Percentiles rank a stretch among this genome's conserved stretches.
Conservation (phyloP, 495 filamentous ascomycete genomes). For the Trypethelium eluteriae region DNA sequence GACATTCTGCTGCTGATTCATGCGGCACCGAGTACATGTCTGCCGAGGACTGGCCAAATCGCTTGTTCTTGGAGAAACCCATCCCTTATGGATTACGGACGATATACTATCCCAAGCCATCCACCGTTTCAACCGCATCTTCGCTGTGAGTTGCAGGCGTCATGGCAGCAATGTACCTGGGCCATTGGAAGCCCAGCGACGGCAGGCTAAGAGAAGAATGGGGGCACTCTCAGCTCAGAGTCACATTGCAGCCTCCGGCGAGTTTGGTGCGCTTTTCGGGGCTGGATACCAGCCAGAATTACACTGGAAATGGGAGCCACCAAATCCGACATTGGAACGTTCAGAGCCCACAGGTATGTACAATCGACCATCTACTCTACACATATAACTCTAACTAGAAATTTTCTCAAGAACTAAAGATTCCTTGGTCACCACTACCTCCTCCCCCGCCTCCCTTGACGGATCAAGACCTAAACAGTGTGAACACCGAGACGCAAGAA, state of each 20-base stretch:
- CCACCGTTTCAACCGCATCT: slow-evolving; percentile 41
- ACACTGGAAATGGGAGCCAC: slow-evolving; percentile 27
- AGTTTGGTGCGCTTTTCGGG: slow-evolving; percentile 29
- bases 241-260: slow-evolving; percentile 22
- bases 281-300: slow-evolving; percentile 7
- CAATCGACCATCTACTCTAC: not conserved
- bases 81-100: slow-evolving; percentile 51
- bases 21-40: not conserved
- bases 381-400: not conserved
- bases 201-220: slow-evolving; percentile 45
- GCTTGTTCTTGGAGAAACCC: slow-evolving; percentile 12
- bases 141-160: slow-evolving; percentile 31
- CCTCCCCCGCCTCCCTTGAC: not conserved
- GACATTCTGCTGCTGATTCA: not conserved
- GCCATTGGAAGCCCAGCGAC: slow-evolving; percentile 51
- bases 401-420: no score
- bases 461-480: not conserved
- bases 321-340: slow-evolving; percentile 3
- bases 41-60: not conserved
- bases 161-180: slow-evolving; percentile 52
- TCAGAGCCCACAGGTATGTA: slow-evolving; percentile 3
- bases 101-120: slow-evolving; percentile 46
- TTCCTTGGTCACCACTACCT: not conserved
- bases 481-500: not conserved
- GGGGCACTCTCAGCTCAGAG: slow-evolving; percentile 37